phyloP scores from a whole-genome alignment of 768 basidiomycete genomes.

The Lanmaoa pseudosensibilis region DNA sequence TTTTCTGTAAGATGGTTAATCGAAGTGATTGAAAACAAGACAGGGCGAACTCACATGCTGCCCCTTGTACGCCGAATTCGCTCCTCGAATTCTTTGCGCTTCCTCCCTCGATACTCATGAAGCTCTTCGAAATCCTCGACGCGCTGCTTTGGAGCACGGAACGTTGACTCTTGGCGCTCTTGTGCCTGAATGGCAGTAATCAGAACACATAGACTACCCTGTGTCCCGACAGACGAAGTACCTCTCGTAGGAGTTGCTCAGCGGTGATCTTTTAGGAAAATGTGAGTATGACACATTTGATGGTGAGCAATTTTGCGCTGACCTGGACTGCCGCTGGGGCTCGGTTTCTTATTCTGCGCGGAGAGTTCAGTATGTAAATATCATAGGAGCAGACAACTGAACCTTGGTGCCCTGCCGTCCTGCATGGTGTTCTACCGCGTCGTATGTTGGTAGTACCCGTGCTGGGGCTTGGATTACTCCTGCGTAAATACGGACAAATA shows the following conservation, averaged over 20 bases:
- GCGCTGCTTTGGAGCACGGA: slow-evolving; percentile 90
- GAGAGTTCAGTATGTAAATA: slow-evolving; percentile 5
- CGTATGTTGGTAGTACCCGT: not conserved
- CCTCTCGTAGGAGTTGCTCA: slow-evolving; percentile 95
- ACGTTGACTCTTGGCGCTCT: slow-evolving; percentile 92
- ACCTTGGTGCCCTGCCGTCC: slow-evolving; percentile 81
- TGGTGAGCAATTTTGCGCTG: slow-evolving; percentile 21
- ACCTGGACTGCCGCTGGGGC: slow-evolving; percentile 94
- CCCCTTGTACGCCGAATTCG: slow-evolving; percentile 76
- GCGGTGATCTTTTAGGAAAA: slow-evolving; percentile 78
- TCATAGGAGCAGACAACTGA: slow-evolving; percentile 9
- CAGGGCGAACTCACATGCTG: slow-evolving; percentile 59
- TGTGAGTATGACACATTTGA: slow-evolving; percentile 12
- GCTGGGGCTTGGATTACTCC: not conserved
- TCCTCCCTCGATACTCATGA: slow-evolving; percentile 87
- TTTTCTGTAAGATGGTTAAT: slow-evolving; percentile 48
- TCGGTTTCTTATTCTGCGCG: slow-evolving; percentile 86
- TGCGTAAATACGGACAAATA: slow-evolving; percentile 22
- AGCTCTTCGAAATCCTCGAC: slow-evolving; percentile 94
- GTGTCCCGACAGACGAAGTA: slow-evolving; percentile 29
- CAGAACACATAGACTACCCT: not conserved
- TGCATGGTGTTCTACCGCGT: slow-evolving; percentile 48
- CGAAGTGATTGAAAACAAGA: not conserved
- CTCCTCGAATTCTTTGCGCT: slow-evolving; percentile 93
- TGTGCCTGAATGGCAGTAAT: slow-evolving; percentile 62